Conservation (phyloP, 2,329 filamentous ascomycete genomes). For the Nothopassalora personata region DNA sequence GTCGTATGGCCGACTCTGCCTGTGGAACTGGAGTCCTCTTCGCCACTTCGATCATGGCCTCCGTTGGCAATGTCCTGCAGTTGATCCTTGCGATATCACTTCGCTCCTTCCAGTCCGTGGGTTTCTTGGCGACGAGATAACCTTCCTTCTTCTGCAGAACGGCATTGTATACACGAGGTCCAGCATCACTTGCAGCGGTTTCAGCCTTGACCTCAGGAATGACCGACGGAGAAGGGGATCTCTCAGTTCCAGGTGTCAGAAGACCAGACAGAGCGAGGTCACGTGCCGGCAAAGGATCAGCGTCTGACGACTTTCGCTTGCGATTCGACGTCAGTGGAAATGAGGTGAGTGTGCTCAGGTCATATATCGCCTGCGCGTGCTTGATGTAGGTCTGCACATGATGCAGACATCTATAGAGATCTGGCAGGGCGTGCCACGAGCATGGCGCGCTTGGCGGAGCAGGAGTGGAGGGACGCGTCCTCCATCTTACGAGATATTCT, state of each 20-base stretch:
- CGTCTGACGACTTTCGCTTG: constrained; percentile 28
- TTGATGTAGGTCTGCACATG: constrained; percentile 42
- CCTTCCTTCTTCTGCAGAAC: constrained; percentile 35
- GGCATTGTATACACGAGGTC: constrained; percentile 38
- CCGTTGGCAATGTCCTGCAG: constrained; percentile 32
- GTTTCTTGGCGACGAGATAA: constrained; percentile 30
- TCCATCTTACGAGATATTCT: constrained; percentile 42
- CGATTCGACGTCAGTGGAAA: constrained; percentile 1
- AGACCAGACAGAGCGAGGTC: constrained; percentile 13
- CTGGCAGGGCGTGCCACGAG: constrained; percentile 42
- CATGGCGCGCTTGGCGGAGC: constrained; percentile 26
- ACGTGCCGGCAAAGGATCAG: constrained; percentile 13
- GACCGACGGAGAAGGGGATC: constrained; percentile 10
- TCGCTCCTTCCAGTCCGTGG: constrained; percentile 8
- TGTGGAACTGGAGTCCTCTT: constrained; percentile 24
- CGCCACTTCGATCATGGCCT: constrained; percentile 34
- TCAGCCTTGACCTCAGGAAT: neutral
- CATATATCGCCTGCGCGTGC: neutral
- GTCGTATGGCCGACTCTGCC: constrained; percentile 35
- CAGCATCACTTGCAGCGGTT: neutral
- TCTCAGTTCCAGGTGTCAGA: constrained; percentile 12
- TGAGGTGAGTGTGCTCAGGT: neutral
- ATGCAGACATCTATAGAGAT: constrained; percentile 37
- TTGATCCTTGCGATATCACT: constrained; percentile 28
- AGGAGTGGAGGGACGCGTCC: constrained; percentile 9